Evolutionary conservation across 129 eudicot species (phyloP), one percentile per base, ranked within the genome.

Genomic region (Pseudognaphalium luteoalbum): DNA sequence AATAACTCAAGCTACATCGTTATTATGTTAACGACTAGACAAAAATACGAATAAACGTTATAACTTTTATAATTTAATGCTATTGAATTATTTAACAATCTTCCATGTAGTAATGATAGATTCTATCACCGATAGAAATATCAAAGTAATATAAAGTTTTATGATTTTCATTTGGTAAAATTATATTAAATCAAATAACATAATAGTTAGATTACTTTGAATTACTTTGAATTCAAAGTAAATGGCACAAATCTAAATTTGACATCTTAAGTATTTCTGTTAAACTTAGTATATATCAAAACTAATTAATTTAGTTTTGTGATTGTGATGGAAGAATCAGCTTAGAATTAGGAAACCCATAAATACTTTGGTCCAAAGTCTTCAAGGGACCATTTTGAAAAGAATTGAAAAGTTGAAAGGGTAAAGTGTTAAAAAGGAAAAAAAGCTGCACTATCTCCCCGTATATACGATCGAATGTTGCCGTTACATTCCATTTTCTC

Each of bases 391-490:
- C 32, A 60, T 60, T 60, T 60, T 22, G 17, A 0, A 60, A 22
- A 59, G 2, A 20, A 20, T 5, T 29, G 4, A 60, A 60, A 60
- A 5, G 32, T 60, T 22, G 32, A 61, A 61, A 30, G 66, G 17
- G 6, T 15, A 61, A 25, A 61, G 7, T 25, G 66, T 14, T 7
- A 11, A 60, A 19, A 60, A 60, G 66, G 1, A 11, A 16, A 61
- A 61, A 61, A 61, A 25, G 66, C 66, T 61, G 66, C n/a, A 12
- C 54, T n/a, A 47, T 47, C 54, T 72, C 73, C 77, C 83, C 69
- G 74, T 80, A 73, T 80, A 80, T 80, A 80, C 83, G 83, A 80
- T 73, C 63, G 83, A 73, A 80, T 80, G 83, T 80, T 80, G 78
- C 83, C 83, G 83, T 80, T 80, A 73, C 83, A 80, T 80, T 80